Percentiles rank a stretch among this genome's conserved stretches.
Conservation (phyloP, 192 early-diverging fungal species). For the Gonapodya sp. region DNA sequence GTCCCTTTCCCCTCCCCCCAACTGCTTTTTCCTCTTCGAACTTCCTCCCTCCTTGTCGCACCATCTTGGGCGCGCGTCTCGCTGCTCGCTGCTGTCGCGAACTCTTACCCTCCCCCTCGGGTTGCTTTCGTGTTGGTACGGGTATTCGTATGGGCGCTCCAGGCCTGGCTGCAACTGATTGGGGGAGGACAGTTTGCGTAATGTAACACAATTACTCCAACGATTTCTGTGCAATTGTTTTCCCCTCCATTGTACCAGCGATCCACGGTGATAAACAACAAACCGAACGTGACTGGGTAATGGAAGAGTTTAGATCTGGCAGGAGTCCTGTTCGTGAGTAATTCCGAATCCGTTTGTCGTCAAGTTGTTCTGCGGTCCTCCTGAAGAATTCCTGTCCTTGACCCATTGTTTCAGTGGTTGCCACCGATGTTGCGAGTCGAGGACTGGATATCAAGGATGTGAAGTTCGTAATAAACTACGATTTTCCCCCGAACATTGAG, state of each 20-base stretch:
- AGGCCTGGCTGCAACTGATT: neutral
- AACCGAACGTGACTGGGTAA: conserved; percentile 92
- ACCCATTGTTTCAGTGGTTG: conserved; percentile 60
- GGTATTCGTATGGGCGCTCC: neutral
- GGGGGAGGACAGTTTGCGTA: neutral
- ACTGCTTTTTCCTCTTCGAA: neutral
- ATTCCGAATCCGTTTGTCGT: neutral
- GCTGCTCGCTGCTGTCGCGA: neutral
- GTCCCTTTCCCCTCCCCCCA: neutral
- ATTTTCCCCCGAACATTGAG: conserved; percentile 20
- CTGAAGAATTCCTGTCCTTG: no score
- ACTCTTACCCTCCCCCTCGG: neutral
- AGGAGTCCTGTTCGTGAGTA: conserved; percentile 56
- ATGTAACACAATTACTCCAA: neutral
- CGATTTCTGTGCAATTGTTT: neutral
- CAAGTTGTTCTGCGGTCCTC: neutral
- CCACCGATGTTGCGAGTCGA: conserved; percentile 96
- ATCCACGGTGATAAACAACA: conserved; percentile 98
- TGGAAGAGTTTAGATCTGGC: conserved; percentile 83
- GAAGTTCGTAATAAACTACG: conserved; percentile 16
- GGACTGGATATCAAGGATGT: conserved; percentile 48
- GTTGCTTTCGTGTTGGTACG: neutral
- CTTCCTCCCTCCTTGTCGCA: conserved; percentile 3
- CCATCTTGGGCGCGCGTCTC: neutral
- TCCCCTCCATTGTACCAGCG: conserved; percentile 26